Percentiles rank a stretch among this genome's conserved stretches.
Evolutionary conservation across 208 protist genomes (phyloP).

Genomic region (Polymyxa betae): DNA sequence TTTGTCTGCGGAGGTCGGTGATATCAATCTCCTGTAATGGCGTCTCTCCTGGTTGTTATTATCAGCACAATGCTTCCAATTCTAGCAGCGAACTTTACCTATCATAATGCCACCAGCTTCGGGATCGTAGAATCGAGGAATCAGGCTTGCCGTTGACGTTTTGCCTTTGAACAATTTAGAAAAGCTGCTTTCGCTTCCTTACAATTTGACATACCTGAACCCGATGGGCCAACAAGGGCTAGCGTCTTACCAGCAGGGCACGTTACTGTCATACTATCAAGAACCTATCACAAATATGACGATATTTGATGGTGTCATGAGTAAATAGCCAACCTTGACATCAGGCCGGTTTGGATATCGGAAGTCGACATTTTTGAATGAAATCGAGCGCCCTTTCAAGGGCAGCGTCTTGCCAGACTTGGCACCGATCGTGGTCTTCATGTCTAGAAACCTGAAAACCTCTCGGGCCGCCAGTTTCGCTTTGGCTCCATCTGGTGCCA

Average conservation of each 20-base stretch:
- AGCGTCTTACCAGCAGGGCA: slow-evolving; percentile 3
- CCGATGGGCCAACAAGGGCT: not conserved
- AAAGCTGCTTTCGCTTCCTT: too few species aligned
- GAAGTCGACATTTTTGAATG: not conserved
- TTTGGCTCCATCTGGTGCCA: not conserved
- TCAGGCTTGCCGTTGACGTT: not conserved
- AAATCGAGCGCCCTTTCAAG: not conserved
- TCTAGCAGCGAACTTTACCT: too few species aligned
- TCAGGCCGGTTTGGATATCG: not conserved
- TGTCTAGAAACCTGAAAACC: not conserved
- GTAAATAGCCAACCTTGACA: too few species aligned
- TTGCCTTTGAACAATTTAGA: too few species aligned
- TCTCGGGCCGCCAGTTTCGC: not conserved
- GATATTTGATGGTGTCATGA: too few species aligned
- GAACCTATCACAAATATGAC: too few species aligned
- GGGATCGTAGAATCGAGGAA: slow-evolving; percentile 60
- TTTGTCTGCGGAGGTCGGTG: slow-evolving; percentile 8
- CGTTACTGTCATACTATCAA: not conserved
- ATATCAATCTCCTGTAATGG: not conserved
- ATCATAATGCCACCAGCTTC: not conserved
- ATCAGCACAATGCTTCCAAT: too few species aligned
- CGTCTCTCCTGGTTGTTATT: too few species aligned
- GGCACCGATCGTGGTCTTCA: not conserved
- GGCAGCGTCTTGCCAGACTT: not conserved
- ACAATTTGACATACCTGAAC: too few species aligned